Conservation (phyloP, 2,329 filamentous ascomycete genomes). For the Fusarium nisikadoi region DNA sequence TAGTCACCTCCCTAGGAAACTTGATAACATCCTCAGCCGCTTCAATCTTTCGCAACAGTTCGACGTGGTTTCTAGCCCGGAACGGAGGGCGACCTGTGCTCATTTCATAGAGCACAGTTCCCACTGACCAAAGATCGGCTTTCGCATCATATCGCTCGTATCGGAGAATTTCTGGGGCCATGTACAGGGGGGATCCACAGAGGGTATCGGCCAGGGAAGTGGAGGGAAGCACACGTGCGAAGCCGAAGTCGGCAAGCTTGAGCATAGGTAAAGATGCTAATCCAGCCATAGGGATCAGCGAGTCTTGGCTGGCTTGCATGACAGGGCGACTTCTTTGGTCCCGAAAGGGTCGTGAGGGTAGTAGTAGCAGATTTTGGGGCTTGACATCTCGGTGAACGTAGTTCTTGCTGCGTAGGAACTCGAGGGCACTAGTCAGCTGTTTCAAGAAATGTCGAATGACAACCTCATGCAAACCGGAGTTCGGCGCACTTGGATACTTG, state of each 20-base stretch:
- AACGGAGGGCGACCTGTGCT: slow-evolving; percentile 90
- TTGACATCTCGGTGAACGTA: slow-evolving; percentile 98
- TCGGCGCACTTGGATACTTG: slow-evolving; percentile 87
- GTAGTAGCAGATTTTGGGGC: slow-evolving; percentile 92
- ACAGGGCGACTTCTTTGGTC: slow-evolving; percentile 67
- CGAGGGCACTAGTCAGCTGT: slow-evolving; percentile 89
- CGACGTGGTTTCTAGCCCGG: slow-evolving; percentile 91
- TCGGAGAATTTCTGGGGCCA: slow-evolving; percentile 96
- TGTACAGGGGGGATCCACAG: slow-evolving; percentile 96
- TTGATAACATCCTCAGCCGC: slow-evolving; percentile 85
- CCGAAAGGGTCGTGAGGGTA: slow-evolving; percentile 81
- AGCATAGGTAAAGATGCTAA: slow-evolving; percentile 90
- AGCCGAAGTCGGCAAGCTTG: slow-evolving; percentile 99
- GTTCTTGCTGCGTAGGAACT: slow-evolving; percentile 86
- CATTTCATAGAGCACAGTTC: slow-evolving; percentile 97
- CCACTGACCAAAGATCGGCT: slow-evolving; percentile 97
- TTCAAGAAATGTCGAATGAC: slow-evolving; percentile 95
- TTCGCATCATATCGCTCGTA: slow-evolving; percentile 98
- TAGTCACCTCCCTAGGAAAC: slow-evolving; percentile 78
- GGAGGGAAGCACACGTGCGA: slow-evolving; percentile 88
- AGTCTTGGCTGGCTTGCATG: slow-evolving; percentile 80
- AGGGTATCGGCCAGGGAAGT: slow-evolving; percentile 95
- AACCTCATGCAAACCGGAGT: slow-evolving; percentile 95
- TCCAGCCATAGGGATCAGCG: slow-evolving; percentile 82
- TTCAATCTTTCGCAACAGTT: slow-evolving; percentile 92